Conservation (phyloP, 352 stramenopile genomes). For the Pythium periplocum region DNA sequence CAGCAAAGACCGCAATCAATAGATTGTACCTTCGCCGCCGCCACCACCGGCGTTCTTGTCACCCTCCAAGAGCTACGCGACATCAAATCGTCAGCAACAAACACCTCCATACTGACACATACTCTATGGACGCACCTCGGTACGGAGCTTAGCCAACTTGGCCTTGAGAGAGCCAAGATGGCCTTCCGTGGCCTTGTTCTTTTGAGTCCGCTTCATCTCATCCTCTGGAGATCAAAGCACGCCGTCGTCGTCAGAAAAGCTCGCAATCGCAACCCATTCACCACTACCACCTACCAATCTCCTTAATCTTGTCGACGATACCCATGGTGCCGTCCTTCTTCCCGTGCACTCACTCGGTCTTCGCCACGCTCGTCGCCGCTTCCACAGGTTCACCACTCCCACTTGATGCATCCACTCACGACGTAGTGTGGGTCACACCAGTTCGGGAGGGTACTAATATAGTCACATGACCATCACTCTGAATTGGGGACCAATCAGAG, state of each 20-base stretch:
- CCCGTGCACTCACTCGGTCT: too few species aligned
- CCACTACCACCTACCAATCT: slow-evolving; percentile 75
- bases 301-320: slow-evolving; percentile 92
- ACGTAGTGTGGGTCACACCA: too few species aligned
- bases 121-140: slow-evolving; percentile 58
- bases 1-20: background rate
- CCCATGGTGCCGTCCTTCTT: slow-evolving; percentile 54
- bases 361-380: too few species aligned
- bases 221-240: slow-evolving; percentile 51
- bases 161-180: slow-evolving; percentile 95
- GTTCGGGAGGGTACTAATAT: too few species aligned
- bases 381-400: too few species aligned
- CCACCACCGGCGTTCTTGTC: slow-evolving; percentile 62
- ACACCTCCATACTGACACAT: slow-evolving; percentile 1
- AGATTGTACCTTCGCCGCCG: slow-evolving; percentile 61
- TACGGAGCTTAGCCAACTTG: slow-evolving; percentile 98
- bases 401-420: slow-evolving; percentile 4
- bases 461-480: too few species aligned
- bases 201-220: slow-evolving; percentile 97
- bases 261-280: slow-evolving; percentile 5
- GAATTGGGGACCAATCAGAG: too few species aligned
- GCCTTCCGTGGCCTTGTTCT: slow-evolving; percentile 95
- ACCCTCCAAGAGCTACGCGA: slow-evolving; percentile 65
- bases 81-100: slow-evolving; percentile 3
- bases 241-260: slow-evolving; percentile 1